These are phyloP conservation scores for Cercophora sp. DNA, from an alignment of 495 filamentous ascomycete genomes.

Conservation along the genomic window DNA sequence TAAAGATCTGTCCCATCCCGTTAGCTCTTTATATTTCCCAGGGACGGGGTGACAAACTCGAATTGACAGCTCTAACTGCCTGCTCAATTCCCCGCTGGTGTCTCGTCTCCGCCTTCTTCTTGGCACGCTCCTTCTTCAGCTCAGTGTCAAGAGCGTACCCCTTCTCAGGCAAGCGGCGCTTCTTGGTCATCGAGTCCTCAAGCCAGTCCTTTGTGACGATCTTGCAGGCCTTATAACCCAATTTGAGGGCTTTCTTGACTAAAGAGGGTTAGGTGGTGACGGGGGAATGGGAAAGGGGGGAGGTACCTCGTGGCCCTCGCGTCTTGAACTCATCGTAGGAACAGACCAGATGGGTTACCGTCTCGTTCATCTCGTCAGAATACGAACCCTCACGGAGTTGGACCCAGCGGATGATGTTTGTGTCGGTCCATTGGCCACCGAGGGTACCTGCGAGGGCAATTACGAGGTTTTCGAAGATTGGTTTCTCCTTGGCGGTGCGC, in stretches of 20 bases:
- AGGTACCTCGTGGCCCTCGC: background rate
- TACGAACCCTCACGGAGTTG: slow-evolving; percentile 24
- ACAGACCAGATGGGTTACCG: slow-evolving; percentile 38
- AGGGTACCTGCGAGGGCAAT: slow-evolving; percentile 31
- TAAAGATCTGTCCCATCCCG: slow-evolving; percentile 20
- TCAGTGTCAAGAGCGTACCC: slow-evolving; percentile 20
- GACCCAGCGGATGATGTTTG: slow-evolving; percentile 33
- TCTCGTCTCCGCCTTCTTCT: slow-evolving; percentile 38
- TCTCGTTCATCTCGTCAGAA: slow-evolving; percentile 13
- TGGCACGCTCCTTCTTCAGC: slow-evolving; percentile 15
- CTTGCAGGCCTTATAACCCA: slow-evolving; percentile 12
- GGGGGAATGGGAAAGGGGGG: too few species aligned
- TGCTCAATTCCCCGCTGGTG: slow-evolving; percentile 34
- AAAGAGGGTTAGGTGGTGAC: background rate
- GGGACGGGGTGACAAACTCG: slow-evolving; percentile 13
- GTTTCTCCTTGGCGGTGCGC: slow-evolving; percentile 5
- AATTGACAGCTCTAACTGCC: slow-evolving; percentile 34
- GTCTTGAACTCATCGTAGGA: slow-evolving; percentile 28
- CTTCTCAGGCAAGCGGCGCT: slow-evolving; percentile 15
- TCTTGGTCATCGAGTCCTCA: slow-evolving; percentile 28
- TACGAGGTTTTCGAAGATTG: slow-evolving; percentile 26
- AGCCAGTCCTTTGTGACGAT: slow-evolving; percentile 40
- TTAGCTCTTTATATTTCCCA: too few species aligned
- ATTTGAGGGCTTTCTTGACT: slow-evolving; percentile 23
- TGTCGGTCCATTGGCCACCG: slow-evolving; percentile 24